Evolutionary conservation across 1,139 yeast species (phyloP), one percentile per base, ranked within the genome.

Genomic region (Yamadazyma sp.): DNA sequence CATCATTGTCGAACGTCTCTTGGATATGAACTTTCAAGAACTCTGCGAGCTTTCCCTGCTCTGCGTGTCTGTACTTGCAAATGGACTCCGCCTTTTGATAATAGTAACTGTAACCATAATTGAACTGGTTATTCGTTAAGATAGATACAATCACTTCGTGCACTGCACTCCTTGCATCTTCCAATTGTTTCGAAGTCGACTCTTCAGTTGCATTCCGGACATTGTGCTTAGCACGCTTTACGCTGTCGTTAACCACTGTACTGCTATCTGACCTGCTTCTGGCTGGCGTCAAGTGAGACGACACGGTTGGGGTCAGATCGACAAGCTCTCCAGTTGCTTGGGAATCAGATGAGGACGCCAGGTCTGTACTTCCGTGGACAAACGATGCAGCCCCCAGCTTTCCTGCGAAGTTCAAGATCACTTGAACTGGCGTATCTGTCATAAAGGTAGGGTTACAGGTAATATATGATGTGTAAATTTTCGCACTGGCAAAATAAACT

Each of bases 21-120:
- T 52, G 53, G n/a, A 68, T 50, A 24, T 51, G 55, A 2, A 35
- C 43, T 32, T 43, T 49, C 8, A 68, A 37, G 4, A 34, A 31
- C n/a, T 50, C 55, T 2, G 62, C 55, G 20, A 69, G 44, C 31
- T 47, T 48, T 18, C 65, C 54, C 42, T 65, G 69, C 46, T 69
- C 73, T 2, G 54, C 44, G 35, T 64, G 64, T 40, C 59, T 64
- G 43, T 49, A 58, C 22, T 60, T 53, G 43, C 74, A 67, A n/a
- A 69, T 47, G 11, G 58, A 50, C 46, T 69, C 72, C 3, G 64
- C 66, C 11, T 56, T 50, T 14, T 52, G 50, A 40, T 64, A 58
- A 41, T 66, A 58, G 18, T 54, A 50, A 8, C 59, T 58, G 45
- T 55, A 61, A 31, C 69, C 59, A 33, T 51, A 54, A 10, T 39